Evolutionary conservation across 1,284 basidiomycete genomes (phyloP).

Genomic region (Clitocybe nebularis): DNA sequence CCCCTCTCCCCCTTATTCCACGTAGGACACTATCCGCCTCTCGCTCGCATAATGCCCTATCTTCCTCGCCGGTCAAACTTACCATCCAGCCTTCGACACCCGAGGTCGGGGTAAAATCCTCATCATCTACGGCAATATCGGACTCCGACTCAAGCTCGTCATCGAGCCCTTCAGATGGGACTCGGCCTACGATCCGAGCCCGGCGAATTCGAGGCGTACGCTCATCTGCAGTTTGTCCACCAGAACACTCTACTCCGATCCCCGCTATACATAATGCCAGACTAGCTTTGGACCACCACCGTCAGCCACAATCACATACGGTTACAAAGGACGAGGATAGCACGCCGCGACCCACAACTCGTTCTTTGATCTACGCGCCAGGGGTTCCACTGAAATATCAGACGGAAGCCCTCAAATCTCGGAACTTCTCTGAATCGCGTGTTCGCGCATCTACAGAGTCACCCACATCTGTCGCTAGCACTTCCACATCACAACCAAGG

Average conservation of each 20-base stretch:
- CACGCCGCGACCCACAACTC: constrained; percentile 24
- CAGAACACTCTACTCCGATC: constrained; percentile 39
- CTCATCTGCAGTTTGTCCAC: constrained; percentile 27
- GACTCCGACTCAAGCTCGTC: constrained; percentile 31
- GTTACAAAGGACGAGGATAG: constrained; percentile 16
- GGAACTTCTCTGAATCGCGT: constrained; percentile 34
- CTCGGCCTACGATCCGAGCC: constrained; percentile 31
- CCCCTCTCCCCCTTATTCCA: constrained; percentile 53
- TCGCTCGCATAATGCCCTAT: constrained; percentile 13
- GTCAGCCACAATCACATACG: constrained; percentile 8
- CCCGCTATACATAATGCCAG: constrained; percentile 31
- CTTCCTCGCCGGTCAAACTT: constrained; percentile 21
- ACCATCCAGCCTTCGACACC: constrained; percentile 27
- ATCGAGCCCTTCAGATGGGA: constrained; percentile 25
- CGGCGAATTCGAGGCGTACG: constrained; percentile 30
- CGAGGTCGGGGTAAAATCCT: neutral
- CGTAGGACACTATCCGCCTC: constrained; percentile 35
- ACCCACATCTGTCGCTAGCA: constrained; percentile 9
- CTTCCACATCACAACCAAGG: constrained; percentile 15
- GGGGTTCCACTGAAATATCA: constrained; percentile 28
- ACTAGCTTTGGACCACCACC: constrained; percentile 13
- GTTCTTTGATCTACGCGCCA: constrained; percentile 32
- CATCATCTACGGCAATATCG: constrained; percentile 1
- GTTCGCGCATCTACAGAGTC: constrained; percentile 19
- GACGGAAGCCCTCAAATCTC: constrained; percentile 23